Base-by-base conservation (phyloP, 1,284 basidiomycete genomes). In the Fomitopsis palustris region DNA sequence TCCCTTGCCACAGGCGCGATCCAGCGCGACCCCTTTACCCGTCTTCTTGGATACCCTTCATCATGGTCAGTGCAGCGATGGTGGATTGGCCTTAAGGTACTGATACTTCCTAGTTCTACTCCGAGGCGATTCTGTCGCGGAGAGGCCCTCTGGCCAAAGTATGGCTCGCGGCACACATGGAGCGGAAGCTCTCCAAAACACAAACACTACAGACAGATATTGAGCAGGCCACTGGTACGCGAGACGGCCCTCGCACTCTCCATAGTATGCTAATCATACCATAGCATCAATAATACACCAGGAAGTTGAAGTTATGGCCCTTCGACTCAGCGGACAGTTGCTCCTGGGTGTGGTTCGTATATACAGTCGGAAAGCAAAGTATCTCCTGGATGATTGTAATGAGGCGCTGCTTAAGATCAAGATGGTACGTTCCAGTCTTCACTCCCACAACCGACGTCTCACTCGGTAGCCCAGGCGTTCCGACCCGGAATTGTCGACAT, bases 151-250 rank as follows among this genome's bases (percentile, higher is more conserved):
- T 99, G 38, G 96, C 94, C 45, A 94, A 92, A 77, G 94, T 99
- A 79, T 99, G 96, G 96, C 88, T 98, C 55, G 96, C 96, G 25
- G 96, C 97, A 1, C 96, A 98, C 80, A 96, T 96, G 87, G 95
- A 98, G 76, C 87, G 95, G 69, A 98, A 98, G 79, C 86, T 99
- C 68, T 95, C 93, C 70, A 99, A 99, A 76, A 88, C 91, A 33
- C 93, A 96, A 72, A 93, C 96, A 0, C 78, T 98, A 1, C 92
- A 95, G 70, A 95, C 96, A 0, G 93, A 96, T 74, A 96, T 99
- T 59, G 93, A 90, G 62, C 88, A 97, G 73, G 93, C 92, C 61
- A 93, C 95, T 67, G 92, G 94, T 93, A 66, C 69, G 91, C 80
- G 41, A n/a, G 14, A 23, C 17, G 3, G 17, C 1, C 3, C 2